Evolutionary conservation across 805 yeast species (phyloP).

Genomic region (Zygosaccharomyces lentus): DNA sequence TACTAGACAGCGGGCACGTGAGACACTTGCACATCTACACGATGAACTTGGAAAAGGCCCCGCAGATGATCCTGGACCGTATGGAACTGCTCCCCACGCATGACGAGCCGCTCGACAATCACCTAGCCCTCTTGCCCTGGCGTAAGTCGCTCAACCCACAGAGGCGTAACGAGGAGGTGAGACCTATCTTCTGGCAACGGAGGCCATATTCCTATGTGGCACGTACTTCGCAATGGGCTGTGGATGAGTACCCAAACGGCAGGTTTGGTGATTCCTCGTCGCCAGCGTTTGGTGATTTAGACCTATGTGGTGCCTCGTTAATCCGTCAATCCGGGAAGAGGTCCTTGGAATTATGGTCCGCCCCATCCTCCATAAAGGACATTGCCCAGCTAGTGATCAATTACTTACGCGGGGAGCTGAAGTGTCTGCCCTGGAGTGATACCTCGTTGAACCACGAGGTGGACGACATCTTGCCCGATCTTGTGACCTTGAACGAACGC

Average conservation of each 20-base stretch:
- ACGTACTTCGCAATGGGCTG: constrained; percentile 75
- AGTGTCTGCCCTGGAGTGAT: constrained; percentile 91
- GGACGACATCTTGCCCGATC: constrained; percentile 51
- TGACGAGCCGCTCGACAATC: constrained; percentile 33
- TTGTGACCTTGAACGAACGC: constrained; percentile 58
- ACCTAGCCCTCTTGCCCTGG: constrained; percentile 63
- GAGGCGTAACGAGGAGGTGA: constrained; percentile 73
- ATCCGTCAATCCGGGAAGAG: constrained; percentile 78
- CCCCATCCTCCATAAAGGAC: constrained; percentile 58
- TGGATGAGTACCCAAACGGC: constrained; percentile 97
- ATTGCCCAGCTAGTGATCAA: constrained; percentile 57
- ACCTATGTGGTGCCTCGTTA: constrained; percentile 71
- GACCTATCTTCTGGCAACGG: constrained; percentile 96
- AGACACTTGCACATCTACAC: constrained; percentile 94
- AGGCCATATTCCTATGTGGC: constrained; percentile 85
- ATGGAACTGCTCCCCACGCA: constrained; percentile 49
- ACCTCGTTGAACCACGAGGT: constrained; percentile 81
- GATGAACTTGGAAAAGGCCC: constrained; percentile 92
- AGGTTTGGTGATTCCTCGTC: constrained; percentile 98
- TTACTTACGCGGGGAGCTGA: constrained; percentile 68
- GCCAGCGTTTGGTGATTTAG: constrained; percentile 93
- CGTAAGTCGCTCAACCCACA: constrained; percentile 80
- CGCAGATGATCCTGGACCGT: constrained; percentile 79
- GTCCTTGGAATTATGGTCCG: constrained; percentile 85
- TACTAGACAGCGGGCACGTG: constrained; percentile 66